Base-by-base conservation (phyloP, 306 rosid genomes). In the Fragaria iinumae region DNA sequence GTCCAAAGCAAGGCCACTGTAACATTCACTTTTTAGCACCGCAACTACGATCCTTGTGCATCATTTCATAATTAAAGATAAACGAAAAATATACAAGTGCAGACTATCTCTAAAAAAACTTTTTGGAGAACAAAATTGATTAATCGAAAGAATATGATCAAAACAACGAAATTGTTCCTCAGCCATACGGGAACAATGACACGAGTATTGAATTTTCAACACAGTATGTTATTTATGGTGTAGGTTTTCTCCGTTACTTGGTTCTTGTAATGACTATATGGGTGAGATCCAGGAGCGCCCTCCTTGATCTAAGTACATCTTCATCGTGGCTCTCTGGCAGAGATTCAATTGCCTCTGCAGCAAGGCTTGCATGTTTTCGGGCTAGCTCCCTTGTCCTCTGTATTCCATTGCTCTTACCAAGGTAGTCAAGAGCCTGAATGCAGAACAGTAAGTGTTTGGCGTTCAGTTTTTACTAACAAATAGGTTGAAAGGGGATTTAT, bases 381-480 rank as follows among this genome's bases (percentile, higher is more conserved):
- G 99, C 99, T 53, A 95, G 89, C 78, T 95, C 99, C 85, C 76
- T 88, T 48, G 99, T 86, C 78, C 83, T 87, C 71, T 92, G 99
- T 76, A 95, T 84, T 68, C 97, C 99, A 39, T 82, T 81, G 64
- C 99, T 95, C 87, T 86, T 89, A 20, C 88, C 96, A 21, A 95
- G 92, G 81, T 89, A 95, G n/a, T 95, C 97, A 69, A 95, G 76
- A 72, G 93, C 99, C 99, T 95, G 67, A 39, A 69, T 72, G 39
- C 67, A 78, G 68, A 75, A 47, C 36, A 20, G n/a, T 6, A 16
- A 34, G 69, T 29, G 39, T n/a, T 63, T 63, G 43, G 17, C 14
- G 12, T 25, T 60, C 36, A 32, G 12, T 62, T 62, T 27, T 63
- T 20, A 32, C n/a, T 10, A 14, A 32, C n/a, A 63, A 14, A 60